phyloP scores from a whole-genome alignment of 495 filamentous ascomycete species.

The Gamarada debralockiae region DNA sequence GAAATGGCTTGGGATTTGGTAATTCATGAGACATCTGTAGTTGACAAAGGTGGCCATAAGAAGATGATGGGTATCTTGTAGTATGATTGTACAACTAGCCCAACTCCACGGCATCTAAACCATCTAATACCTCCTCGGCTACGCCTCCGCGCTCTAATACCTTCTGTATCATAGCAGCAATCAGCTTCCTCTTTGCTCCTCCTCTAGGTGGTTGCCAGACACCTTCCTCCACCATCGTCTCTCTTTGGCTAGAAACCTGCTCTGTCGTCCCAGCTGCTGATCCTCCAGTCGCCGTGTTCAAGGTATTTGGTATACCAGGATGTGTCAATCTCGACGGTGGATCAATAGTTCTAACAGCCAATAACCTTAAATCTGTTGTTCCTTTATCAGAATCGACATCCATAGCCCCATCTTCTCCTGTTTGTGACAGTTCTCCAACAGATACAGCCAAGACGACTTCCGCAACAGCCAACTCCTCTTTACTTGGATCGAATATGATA shows the following conservation, averaged over 20 bases:
- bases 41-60: background rate
- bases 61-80: slow-evolving; percentile 4
- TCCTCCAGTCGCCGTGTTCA: slow-evolving; percentile 58
- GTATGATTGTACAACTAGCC: slow-evolving; percentile 22
- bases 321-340: slow-evolving; percentile 67
- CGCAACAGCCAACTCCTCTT: slow-evolving; percentile 88
- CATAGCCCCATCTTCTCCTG: slow-evolving; percentile 17
- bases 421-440: slow-evolving; percentile 39
- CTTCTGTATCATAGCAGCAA: slow-evolving; percentile 64
- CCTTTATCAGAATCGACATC: slow-evolving; percentile 26
- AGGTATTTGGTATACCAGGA: slow-evolving; percentile 52
- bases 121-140: slow-evolving; percentile 78
- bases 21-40: background rate
- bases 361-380: slow-evolving; percentile 37
- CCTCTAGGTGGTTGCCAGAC: slow-evolving; percentile 78
- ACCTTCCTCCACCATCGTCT: slow-evolving; percentile 56
- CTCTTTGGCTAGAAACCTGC: slow-evolving; percentile 40
- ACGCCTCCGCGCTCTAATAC: slow-evolving; percentile 69
- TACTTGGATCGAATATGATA: slow-evolving; percentile 88
- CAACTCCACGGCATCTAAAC: slow-evolving; percentile 60
- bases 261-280: slow-evolving; percentile 31
- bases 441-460: slow-evolving; percentile 83
- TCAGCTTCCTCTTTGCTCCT: slow-evolving; percentile 64
- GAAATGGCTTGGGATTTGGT: slow-evolving; percentile 66
- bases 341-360: slow-evolving; percentile 67